Conservation (phyloP, 805 yeast species). For the Teunomyces gatunensis region DNA sequence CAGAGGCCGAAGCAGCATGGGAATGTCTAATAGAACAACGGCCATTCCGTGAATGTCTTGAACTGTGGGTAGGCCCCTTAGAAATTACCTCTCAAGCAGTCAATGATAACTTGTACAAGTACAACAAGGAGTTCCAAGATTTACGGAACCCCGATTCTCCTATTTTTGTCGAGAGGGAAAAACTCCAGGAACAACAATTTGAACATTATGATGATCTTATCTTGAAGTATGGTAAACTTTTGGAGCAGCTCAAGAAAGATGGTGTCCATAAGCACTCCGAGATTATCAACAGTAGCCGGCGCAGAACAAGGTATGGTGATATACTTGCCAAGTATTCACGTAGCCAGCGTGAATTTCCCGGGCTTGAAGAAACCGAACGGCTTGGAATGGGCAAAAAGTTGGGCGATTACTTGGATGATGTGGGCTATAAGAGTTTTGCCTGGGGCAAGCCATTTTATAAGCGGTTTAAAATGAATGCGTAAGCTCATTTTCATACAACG, state of each 20-base stretch:
- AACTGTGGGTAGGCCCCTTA: conserved; percentile 10
- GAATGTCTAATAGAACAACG: conserved; percentile 22
- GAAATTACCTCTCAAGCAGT: conserved; percentile 9
- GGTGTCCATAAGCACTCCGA: conserved; percentile 35
- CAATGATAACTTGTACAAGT: conserved; percentile 4
- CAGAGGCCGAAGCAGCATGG: conserved; percentile 34
- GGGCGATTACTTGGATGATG: conserved; percentile 31
- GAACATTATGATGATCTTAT: conserved; percentile 11
- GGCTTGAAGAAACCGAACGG: conserved; percentile 24
- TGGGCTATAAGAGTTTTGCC: conserved; percentile 18
- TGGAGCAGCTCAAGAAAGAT: conserved; percentile 15
- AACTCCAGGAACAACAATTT: conserved; percentile 12
- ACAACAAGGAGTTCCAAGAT: conserved; percentile 4
- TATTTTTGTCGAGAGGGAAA: conserved; percentile 5
- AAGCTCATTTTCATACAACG: conserved; percentile 18
- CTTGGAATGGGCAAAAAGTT: conserved; percentile 27
- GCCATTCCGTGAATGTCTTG: not conserved
- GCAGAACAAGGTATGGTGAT: conserved; percentile 3
- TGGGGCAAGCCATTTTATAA: conserved; percentile 28
- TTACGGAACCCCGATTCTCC: conserved; percentile 4
- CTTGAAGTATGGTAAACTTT: conserved; percentile 10
- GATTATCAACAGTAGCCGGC: conserved; percentile 17
- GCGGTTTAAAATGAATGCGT: conserved; percentile 16
- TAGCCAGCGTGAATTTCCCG: conserved; percentile 9
- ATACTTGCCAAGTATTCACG: conserved; percentile 4